Conservation (phyloP, 148 eudicot genomes). For the Linanthus parryae region DNA sequence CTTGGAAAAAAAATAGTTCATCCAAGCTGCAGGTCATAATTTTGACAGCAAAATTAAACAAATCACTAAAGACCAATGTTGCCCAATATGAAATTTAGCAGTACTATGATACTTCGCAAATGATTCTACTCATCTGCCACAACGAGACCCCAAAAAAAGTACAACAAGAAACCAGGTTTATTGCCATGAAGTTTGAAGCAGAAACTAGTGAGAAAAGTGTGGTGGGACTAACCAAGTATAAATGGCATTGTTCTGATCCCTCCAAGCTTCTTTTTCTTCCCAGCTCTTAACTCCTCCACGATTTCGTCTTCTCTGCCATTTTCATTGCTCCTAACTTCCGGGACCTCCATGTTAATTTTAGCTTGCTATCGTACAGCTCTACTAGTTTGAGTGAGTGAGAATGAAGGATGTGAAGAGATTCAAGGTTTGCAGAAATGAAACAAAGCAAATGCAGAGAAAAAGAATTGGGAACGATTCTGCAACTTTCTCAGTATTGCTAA, state of each 20-base stretch:
- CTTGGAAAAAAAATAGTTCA: too few species aligned
- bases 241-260: slow-evolving; percentile 84
- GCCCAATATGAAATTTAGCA: background rate
- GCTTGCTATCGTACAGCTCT: too few species aligned
- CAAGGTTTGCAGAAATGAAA: too few species aligned
- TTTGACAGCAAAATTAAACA: too few species aligned
- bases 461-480: too few species aligned
- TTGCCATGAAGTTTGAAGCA: too few species aligned
- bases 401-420: too few species aligned
- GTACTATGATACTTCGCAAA: background rate
- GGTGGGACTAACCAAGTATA: slow-evolving; percentile 51
- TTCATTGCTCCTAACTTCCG: background rate
- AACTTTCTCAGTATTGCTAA: too few species aligned
- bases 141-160: background rate
- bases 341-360: background rate
- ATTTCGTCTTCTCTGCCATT: slow-evolving; percentile 12
- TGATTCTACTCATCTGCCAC: background rate
- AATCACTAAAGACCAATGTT: background rate
- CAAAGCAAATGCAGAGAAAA: too few species aligned
- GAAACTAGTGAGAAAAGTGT: too few species aligned
- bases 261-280: slow-evolving; percentile 35
- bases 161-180: background rate
- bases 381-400: too few species aligned
- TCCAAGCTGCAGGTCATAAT: too few species aligned
- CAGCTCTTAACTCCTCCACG: slow-evolving; percentile 19